Percentiles rank a stretch among this genome's conserved stretches.
These are phyloP conservation scores for Nelumbo lutea DNA, from an alignment of 164 flowering plant species.

Conservation along the genomic window DNA sequence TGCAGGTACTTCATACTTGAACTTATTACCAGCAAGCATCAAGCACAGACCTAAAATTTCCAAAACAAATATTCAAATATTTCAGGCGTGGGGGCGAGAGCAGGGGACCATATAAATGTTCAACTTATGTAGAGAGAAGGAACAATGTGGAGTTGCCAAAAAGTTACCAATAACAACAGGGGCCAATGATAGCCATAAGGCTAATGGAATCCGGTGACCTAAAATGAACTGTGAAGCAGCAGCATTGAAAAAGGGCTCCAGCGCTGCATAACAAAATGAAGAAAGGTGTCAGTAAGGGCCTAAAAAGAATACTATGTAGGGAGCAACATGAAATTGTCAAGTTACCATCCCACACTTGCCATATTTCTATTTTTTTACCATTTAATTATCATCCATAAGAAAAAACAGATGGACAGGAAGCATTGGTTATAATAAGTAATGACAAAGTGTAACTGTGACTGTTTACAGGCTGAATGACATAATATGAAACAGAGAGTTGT, in stretches of 20 bases:
- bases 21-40: too few relatives aligned
- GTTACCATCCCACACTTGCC: background rate
- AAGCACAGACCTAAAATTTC: background rate
- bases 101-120: background rate
- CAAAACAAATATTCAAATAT: background rate
- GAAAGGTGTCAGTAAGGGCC: background rate
- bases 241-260: slow-evolving; percentile 67
- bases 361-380: background rate
- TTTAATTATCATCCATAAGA: background rate
- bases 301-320: background rate
- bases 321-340: background rate
- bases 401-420: background rate
- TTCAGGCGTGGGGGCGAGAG: background rate
- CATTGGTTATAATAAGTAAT: background rate
- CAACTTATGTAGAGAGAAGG: background rate
- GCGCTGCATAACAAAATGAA: slow-evolving; percentile 32
- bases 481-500: background rate
- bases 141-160: background rate
- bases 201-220: slow-evolving; percentile 55
- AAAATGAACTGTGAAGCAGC: slow-evolving; percentile 61
- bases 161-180: slow-evolving; percentile 56
- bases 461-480: too few relatives aligned
- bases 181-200: slow-evolving; percentile 58
- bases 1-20: background rate
- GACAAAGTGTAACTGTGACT: background rate